phyloP scores from a whole-genome alignment of 129 eudicot genomes.

The Flaveria trinervia region DNA sequence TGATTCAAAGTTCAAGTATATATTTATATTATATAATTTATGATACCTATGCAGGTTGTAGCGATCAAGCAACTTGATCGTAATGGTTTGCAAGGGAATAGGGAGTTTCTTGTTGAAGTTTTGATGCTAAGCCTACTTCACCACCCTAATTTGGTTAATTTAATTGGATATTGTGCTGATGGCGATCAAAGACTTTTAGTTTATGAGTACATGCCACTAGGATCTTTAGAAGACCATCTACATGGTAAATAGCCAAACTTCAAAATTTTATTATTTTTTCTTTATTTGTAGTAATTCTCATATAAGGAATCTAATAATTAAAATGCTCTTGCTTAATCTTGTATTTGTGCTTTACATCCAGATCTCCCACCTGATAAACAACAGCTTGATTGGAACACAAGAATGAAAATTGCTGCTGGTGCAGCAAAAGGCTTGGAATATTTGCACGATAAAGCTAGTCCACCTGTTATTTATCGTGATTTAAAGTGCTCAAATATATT shows the following conservation, averaged over 20 bases:
- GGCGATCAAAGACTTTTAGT: slow-evolving; percentile 93
- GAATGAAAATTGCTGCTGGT: slow-evolving; percentile 89
- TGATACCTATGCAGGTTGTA: slow-evolving; percentile 54
- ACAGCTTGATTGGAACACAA: slow-evolving; percentile 75
- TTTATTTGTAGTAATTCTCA: not conserved
- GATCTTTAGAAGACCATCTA: slow-evolving; percentile 91
- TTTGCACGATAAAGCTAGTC: slow-evolving; percentile 77
- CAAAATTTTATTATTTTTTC: not conserved
- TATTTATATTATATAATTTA: not conserved
- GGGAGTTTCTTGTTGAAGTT: slow-evolving; percentile 94
- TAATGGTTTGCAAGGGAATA: slow-evolving; percentile 87
- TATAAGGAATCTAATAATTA: not conserved
- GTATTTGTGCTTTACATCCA: slow-evolving; percentile 24
- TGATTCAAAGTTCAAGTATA: slow-evolving; percentile 15
- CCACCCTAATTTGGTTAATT: slow-evolving; percentile 77
- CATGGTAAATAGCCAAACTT: slow-evolving; percentile 49
- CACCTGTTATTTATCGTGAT: slow-evolving; percentile 82
- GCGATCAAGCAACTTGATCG: slow-evolving; percentile 96
- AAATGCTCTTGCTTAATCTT: not conserved
- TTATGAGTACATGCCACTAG: slow-evolving; percentile 85
- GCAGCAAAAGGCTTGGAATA: slow-evolving; percentile 89
- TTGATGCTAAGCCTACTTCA: slow-evolving; percentile 88
- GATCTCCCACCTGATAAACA: slow-evolving; percentile 66
- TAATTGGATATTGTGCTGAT: slow-evolving; percentile 92
- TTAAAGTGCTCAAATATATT: slow-evolving; percentile 78